Evolutionary conservation across 768 basidiomycete species (phyloP).

Genomic region (Pholiota molesta): DNA sequence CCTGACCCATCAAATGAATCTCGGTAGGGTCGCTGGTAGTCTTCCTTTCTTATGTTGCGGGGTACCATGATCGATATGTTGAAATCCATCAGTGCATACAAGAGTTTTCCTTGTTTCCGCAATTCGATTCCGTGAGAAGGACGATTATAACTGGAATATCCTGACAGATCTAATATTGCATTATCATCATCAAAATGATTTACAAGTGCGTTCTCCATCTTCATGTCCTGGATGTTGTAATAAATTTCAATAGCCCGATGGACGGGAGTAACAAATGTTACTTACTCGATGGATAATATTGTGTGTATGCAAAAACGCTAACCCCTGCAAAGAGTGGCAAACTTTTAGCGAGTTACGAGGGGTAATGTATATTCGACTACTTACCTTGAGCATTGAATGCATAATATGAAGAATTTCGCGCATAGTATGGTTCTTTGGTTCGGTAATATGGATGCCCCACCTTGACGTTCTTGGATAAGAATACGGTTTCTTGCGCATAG

Average conservation of each 20-base stretch:
- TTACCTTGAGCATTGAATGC: constrained; percentile 24
- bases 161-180: background rate
- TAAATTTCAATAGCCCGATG: too few species aligned
- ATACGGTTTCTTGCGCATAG: too few species aligned
- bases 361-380: too few species aligned
- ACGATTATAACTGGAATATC: background rate
- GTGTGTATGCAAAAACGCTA: constrained; percentile 24
- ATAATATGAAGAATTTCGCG: constrained; percentile 19
- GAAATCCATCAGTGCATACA: constrained; percentile 4
- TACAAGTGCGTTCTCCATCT: constrained; percentile 20
- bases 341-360: too few species aligned
- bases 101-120: background rate
- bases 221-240: constrained; percentile 12
- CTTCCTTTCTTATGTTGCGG: background rate
- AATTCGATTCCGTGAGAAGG: background rate
- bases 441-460: constrained; percentile 13
- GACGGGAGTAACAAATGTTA: background rate
- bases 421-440: constrained; percentile 2
- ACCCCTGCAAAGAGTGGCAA: constrained; percentile 13
- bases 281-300: constrained; percentile 27
- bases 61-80: background rate
- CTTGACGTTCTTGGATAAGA: constrained; percentile 3
- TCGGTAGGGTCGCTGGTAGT: background rate
- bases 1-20: background rate
- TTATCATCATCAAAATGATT: background rate